Evolutionary conservation across 345 rosid genomes (phyloP), one percentile per base, ranked within the genome.

Genomic region (Ailanthus altissimus): DNA sequence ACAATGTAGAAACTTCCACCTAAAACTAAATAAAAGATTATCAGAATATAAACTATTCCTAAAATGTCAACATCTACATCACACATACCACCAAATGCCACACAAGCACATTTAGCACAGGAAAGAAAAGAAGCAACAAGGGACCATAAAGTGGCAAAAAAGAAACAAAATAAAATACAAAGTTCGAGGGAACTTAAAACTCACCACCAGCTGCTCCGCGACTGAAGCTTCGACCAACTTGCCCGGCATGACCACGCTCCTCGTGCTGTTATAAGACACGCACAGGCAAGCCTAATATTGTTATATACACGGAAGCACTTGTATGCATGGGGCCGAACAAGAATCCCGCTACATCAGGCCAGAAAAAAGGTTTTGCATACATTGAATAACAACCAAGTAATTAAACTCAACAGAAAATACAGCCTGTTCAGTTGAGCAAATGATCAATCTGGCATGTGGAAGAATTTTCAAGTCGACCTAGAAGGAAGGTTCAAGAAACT

Each of bases 251-350:
- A 88, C 84, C 85, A 77, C 88, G 95, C 76, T 88, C 97, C 86
- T 93, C 93, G 36, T 87, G 95, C 99, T 97, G 93, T 91, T 87
- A 90, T 78, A 87, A 90, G 85, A 93, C 89, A 93, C 61, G 85
- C 83, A 93, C 86, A 92, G 88, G 93, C 89, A 93, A 89, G 89
- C 84, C 94, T 83, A 88, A 92, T 77, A 92, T 83, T 83, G 91
- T 88, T 89, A 91, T 76, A 88, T 85, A 85, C 80, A 82, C 32
- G 75, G 87, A 84, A 78, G 87, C 89, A 86, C 82, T 81, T 58
- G 78, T 84, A 83, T 82, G 86, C 87, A 87, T 47, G 53, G 85
- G 77, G 80, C 77, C 74, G 49, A 80, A 81, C 85, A 82, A 87
- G 88, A 86, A 84, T 86, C 88, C 85, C 46, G 69, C 83, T 42